Evolutionary conservation across 306 rosid genomes (phyloP).

Genomic region (Hylodesmum podocarpum): DNA sequence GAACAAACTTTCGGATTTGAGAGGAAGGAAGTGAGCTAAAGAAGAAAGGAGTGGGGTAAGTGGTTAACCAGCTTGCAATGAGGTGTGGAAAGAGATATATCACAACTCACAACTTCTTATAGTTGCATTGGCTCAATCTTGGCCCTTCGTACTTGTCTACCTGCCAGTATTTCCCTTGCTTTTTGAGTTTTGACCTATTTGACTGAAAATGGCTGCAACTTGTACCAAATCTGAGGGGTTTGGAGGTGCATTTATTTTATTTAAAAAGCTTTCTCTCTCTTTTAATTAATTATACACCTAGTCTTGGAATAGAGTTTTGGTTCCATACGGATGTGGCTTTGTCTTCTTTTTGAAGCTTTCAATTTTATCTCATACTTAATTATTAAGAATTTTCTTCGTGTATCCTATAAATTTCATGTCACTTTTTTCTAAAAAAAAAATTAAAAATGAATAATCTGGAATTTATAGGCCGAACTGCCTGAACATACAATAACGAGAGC

Average conservation of each 20-base stretch:
- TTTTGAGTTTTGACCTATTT: slow-evolving; percentile 27
- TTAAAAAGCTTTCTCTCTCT: not conserved
- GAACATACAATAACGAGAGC: not conserved
- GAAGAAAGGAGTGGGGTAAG: slow-evolving; percentile 21
- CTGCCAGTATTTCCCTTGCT: slow-evolving; percentile 9
- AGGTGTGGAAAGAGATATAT: slow-evolving; percentile 46
- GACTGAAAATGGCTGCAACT: slow-evolving; percentile 10
- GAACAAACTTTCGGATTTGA: not conserved
- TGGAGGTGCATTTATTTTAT: not conserved
- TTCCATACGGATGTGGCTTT: not conserved
- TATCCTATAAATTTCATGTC: no score
- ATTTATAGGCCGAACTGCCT: not conserved
- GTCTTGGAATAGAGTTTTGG: slow-evolving; percentile 14
- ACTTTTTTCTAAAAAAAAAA: no score
- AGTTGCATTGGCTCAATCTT: slow-evolving; percentile 19
- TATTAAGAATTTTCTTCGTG: no score
- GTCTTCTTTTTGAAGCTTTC: not conserved
- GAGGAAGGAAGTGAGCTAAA: not conserved
- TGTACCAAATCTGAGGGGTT: slow-evolving; percentile 5
- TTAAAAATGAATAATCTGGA: no score
- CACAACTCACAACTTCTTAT: slow-evolving; percentile 6
- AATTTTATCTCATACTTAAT: not conserved
- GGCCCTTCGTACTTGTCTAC: slow-evolving; percentile 7
- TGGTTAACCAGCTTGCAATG: slow-evolving; percentile 41
- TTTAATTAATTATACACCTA: not conserved